Conservation (phyloP, 2,329 filamentous ascomycete genomes). For the Botrytis medusae region DNA sequence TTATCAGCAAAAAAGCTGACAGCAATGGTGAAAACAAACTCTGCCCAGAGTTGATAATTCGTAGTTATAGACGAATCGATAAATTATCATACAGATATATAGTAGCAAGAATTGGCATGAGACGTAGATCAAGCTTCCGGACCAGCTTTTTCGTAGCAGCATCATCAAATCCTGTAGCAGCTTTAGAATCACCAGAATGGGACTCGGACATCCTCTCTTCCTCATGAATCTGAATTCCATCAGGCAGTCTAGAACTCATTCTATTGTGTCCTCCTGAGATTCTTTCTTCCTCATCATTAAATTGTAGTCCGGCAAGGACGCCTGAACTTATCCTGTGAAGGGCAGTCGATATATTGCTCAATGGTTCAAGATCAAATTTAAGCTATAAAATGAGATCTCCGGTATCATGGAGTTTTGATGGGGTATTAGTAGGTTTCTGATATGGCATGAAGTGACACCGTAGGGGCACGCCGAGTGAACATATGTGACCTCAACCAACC, state of each 20-base stretch:
- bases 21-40: conserved; percentile 38
- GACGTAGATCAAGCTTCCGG: conserved; percentile 34
- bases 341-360: not conserved
- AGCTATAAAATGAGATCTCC: not conserved
- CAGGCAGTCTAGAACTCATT: not conserved
- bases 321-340: conserved; percentile 1
- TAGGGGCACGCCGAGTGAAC: not conserved
- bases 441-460: not conserved
- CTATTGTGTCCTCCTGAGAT: not conserved
- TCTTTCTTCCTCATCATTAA: not conserved
- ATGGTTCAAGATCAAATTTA: not conserved
- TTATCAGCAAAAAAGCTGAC: conserved; percentile 75
- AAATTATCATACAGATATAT: conserved; percentile 46
- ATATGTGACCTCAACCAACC: not conserved
- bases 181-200: not conserved
- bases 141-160: conserved; percentile 31
- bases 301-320: not conserved
- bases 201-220: conserved; percentile 7
- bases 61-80: not conserved
- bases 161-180: conserved; percentile 25
- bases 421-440: not conserved
- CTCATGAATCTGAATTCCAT: not conserved
- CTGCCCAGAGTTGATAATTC: conserved; percentile 24
- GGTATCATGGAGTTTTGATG: not conserved
- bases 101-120: conserved; percentile 49